Evolutionary conservation across 2,329 filamentous ascomycete species (phyloP), one percentile per base, ranked within the genome.

Genomic region (Chaetomium sp.): DNA sequence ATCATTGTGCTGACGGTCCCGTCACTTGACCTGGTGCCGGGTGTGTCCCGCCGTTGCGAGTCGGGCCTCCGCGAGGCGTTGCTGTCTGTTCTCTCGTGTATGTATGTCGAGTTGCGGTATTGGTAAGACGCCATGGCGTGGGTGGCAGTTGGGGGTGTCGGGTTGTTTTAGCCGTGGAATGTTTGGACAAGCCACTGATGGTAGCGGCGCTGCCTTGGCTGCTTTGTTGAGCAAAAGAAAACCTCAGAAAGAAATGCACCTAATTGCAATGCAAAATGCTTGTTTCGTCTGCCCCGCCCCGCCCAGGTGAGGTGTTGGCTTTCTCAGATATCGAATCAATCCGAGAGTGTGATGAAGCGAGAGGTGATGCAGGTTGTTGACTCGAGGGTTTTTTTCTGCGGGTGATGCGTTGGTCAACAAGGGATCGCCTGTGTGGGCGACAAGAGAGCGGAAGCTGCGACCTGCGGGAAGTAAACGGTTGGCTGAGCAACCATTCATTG

Each of bases 1-100:
- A 88, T 88, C 76, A 88, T 89, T 70, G 92, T 96, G 84, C 90
- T 94, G 77, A 93, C 90, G 68, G 92, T 96, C 75, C 92, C 92
- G 79, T 96, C 92, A 81, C 92, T 97, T 70, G 90, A 90, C 75
- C 92, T 84, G 68, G 82, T 83, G 75, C 78, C 76, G 70, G 83
- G 83, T 70, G 82, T 80, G 72, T 81, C 79, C 72, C 79, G 78
- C 71, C 79, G 79, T 67, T 77, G 72, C 56, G 73, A 68, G 16
- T 75, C 78, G 45, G 74, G 71, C 66, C 74, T 71, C 64, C 75
- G 75, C 70, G 77, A 75, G 27, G 78, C 67, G 65, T 74, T 74
- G 70, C 75, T 74, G 66, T 81, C 77, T 73, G 79, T 75, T 69
- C 77, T 76, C 61, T 81, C 78, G 68, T 76, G 74, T 67, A 74